Conservation (phyloP, 2,329 filamentous ascomycete genomes). For the Colletotrichum simmondsii region DNA sequence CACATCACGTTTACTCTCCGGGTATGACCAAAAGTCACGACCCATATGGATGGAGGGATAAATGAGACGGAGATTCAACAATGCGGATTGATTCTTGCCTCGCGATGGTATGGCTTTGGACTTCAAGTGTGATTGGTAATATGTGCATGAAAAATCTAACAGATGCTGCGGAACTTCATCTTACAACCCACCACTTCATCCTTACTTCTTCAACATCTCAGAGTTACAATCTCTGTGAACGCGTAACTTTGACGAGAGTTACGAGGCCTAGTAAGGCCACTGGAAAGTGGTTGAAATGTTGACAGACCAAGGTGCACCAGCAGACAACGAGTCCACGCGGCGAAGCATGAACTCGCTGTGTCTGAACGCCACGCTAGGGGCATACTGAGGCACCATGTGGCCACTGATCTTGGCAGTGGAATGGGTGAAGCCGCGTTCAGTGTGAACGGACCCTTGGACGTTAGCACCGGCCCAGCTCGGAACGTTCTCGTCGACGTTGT, state of each 20-base stretch:
- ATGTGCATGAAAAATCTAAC: too few relatives aligned
- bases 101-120: too few relatives aligned
- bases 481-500: slow-evolving; percentile 44
- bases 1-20: not conserved
- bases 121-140: too few relatives aligned
- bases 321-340: slow-evolving; percentile 58
- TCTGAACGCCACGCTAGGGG: slow-evolving; percentile 74
- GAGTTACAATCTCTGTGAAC: too few relatives aligned
- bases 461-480: slow-evolving; percentile 67
- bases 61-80: too few relatives aligned
- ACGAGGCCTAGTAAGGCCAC: slow-evolving; percentile 8
- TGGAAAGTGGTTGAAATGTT: slow-evolving; percentile 16
- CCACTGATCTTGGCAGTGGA: slow-evolving; percentile 72
- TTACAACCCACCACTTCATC: too few relatives aligned
- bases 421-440: slow-evolving; percentile 81
- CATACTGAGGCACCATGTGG: slow-evolving; percentile 77
- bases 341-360: slow-evolving; percentile 82
- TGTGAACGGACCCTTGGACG: slow-evolving; percentile 75
- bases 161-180: too few relatives aligned
- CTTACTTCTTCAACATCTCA: too few relatives aligned
- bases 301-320: slow-evolving; percentile 8
- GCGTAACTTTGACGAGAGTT: not conserved
- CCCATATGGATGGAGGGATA: not conserved
- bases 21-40: not conserved
- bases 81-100: too few relatives aligned